Conservation (phyloP, 331 rosid genomes). For the Spiraea crenata region DNA sequence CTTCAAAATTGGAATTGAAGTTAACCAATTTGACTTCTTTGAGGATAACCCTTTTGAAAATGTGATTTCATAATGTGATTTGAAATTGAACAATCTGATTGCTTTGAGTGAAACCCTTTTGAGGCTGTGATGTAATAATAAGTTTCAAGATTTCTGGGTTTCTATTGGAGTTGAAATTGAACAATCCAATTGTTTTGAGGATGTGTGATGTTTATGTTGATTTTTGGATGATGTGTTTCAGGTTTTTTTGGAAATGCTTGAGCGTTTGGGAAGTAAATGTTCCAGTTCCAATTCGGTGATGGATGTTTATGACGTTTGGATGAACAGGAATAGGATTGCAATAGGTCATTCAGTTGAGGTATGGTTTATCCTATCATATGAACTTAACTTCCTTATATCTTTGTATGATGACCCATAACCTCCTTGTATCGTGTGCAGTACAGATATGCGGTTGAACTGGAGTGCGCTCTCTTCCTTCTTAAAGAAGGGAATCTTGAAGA, state of each 20-base stretch:
- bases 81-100: no score
- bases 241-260: slow-evolving; percentile 66
- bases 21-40: no score
- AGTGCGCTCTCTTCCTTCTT: slow-evolving; percentile 55
- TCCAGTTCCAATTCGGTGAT: slow-evolving; percentile 35
- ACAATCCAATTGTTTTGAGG: neutral
- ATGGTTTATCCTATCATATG: slow-evolving; percentile 5
- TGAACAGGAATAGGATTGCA: slow-evolving; percentile 53
- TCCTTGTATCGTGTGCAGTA: slow-evolving; percentile 48
- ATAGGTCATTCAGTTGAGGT: slow-evolving; percentile 57
- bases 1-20: no score
- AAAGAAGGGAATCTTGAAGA: slow-evolving; percentile 45
- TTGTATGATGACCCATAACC: neutral
- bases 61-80: no score
- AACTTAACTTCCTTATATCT: neutral
- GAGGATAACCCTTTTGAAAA: no score
- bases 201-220: neutral
- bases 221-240: slow-evolving; percentile 13
- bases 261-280: slow-evolving; percentile 28
- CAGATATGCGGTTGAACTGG: slow-evolving; percentile 49
- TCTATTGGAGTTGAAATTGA: neutral
- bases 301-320: slow-evolving; percentile 64
- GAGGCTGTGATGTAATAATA: no score
- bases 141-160: neutral
- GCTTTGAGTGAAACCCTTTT: no score